Conservation (phyloP, 768 basidiomycete genomes). For the Floccularia luteovirens region DNA sequence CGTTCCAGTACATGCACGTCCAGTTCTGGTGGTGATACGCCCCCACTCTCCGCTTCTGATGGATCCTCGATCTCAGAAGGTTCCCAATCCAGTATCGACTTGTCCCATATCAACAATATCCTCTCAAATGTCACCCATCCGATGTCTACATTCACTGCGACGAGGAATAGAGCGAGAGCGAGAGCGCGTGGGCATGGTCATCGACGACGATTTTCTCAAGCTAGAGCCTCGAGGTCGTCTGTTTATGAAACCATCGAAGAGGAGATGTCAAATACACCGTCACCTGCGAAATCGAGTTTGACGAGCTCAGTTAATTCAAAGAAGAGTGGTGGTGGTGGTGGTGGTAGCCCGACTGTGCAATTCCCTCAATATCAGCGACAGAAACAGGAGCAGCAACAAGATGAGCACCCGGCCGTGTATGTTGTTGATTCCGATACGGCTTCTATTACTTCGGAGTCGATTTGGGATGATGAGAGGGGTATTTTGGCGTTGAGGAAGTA, state of each 20-base stretch:
- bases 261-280: constrained; percentile 35
- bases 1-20: constrained; percentile 65
- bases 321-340: too few relatives aligned
- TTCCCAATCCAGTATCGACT: constrained; percentile 73
- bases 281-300: constrained; percentile 19
- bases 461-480: constrained; percentile 68
- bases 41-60: constrained; percentile 63
- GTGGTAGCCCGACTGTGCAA: constrained; percentile 26
- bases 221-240: constrained; percentile 55
- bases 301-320: constrained; percentile 16
- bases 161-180: constrained; percentile 35
- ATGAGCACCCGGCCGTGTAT: too few relatives aligned
- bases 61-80: constrained; percentile 63
- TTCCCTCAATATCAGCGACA: too few relatives aligned
- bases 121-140: constrained; percentile 52
- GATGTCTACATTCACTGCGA: constrained; percentile 30
- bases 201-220: constrained; percentile 60
- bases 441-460: constrained; percentile 30
- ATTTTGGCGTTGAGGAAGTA: constrained; percentile 58
- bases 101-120: constrained; percentile 48
- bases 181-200: constrained; percentile 61
- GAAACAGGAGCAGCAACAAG: too few relatives aligned
- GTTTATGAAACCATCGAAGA: constrained; percentile 80
- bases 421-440: constrained; percentile 52
- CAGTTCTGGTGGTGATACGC: constrained; percentile 63